These are phyloP conservation scores for Erythrobasidium yunnanense DNA, from an alignment of 768 basidiomycete species.

Conservation along the genomic window DNA sequence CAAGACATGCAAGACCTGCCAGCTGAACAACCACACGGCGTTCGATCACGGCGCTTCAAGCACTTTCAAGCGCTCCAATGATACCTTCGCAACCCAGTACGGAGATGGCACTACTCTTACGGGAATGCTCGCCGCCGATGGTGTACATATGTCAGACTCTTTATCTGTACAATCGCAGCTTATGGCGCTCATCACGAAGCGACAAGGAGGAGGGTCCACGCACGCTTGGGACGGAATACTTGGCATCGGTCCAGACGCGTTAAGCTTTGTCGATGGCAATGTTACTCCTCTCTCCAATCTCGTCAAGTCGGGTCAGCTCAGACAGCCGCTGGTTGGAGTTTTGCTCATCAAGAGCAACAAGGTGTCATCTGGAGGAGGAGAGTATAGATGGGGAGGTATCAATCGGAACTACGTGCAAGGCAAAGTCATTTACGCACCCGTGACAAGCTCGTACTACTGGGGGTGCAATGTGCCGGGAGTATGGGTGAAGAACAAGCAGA, in stretches of 20 bases:
- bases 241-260: conserved; percentile 24
- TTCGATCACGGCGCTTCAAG: conserved; percentile 5
- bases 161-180: not conserved
- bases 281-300: conserved; percentile 20
- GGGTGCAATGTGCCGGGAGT: conserved; percentile 19
- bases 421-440: conserved; percentile 8
- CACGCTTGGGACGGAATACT: conserved; percentile 18
- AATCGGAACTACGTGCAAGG: not conserved
- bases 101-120: conserved; percentile 13
- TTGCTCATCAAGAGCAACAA: conserved; percentile 1
- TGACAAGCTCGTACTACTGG: conserved; percentile 25
- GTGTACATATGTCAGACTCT: not conserved
- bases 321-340: not conserved
- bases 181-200: conserved; percentile 2
- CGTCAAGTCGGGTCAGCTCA: conserved; percentile 8
- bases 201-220: not conserved
- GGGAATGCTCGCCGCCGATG: conserved; percentile 2
- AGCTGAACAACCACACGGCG: not conserved
- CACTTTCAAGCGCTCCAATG: not conserved
- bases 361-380: conserved; percentile 7
- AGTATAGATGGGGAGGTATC: conserved; percentile 16
- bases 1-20: conserved; percentile 7
- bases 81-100: not conserved
- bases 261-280: conserved; percentile 5
- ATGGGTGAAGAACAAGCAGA: not conserved